Base-by-base conservation (phyloP, 1,139 yeast genomes). In the Geotrichum reessii region DNA sequence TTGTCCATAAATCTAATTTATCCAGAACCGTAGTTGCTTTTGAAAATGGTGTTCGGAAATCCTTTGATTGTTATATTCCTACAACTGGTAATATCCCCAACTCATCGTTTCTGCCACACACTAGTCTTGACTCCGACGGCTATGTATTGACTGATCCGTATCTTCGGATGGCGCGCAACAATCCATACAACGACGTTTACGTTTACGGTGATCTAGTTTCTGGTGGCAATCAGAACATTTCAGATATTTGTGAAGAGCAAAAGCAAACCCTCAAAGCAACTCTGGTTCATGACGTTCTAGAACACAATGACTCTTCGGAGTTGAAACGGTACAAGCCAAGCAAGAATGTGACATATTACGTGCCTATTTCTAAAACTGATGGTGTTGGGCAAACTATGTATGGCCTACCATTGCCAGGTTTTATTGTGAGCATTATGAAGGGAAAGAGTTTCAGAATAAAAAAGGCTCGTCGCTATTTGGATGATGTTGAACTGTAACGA, bases 51-150 rank as follows among this genome's bases (percentile, higher is more conserved):
- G 12, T 17, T 11, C n/a, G n/a, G 24, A n/a, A 40, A 14, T 3
- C 25, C 2, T 40, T 46, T 28, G 58, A 56, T 50, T 48, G 52
- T 52, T 56, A 46, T 27, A 56, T 56, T 37, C 52, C 56, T 8
- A 46, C 58, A 17, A 52, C 56, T 4, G 58, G 58, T 9, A 52
- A 52, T 25, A 52, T 31, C 8, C 58, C 58, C 11, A 56, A 56
- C 31, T 44, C 58, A 17, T 24, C 42, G 4, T 56, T 21, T 21
- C 40, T 56, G 11, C 56, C 55, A 6, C 25, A 33, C 42, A 9
- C 17, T 12, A 17, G 49, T 27, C 52, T 56, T 25, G 58, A 56
- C 25, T 24, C 44, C 14, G 22, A 56, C 22, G 56, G 58, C 5
- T 56, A 51, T 53, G 48, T 52, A 8, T 24, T 48, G 6, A 42